A percentile compares a stretch with the other conserved stretches of the same genome.
These are phyloP conservation scores for Fusarium gaditjirri DNA, from an alignment of 2,329 filamentous ascomycete species.

Conservation along the genomic window DNA sequence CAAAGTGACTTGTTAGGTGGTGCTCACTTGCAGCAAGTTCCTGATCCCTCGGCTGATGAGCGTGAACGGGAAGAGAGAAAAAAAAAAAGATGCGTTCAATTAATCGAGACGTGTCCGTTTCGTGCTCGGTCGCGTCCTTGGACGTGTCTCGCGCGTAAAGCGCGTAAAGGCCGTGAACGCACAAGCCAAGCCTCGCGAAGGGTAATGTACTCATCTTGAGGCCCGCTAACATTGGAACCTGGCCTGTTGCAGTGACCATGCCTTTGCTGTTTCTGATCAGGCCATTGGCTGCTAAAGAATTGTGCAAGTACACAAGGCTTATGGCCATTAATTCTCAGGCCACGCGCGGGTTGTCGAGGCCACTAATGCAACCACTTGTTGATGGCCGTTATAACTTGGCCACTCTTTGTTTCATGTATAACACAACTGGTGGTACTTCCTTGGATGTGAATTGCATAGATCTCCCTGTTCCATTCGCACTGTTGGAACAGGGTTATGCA, in stretches of 20 bases:
- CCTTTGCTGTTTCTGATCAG: constrained; percentile 11
- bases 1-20: constrained; percentile 37
- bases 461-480: neutral
- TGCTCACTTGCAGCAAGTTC: constrained; percentile 35
- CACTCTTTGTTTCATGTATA: constrained; percentile 12
- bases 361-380: constrained; percentile 41
- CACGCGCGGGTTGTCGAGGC: constrained; percentile 20
- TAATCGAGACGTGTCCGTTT: constrained; percentile 57
- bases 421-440: neutral
- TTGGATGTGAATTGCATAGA: neutral
- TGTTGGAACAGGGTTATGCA: neutral
- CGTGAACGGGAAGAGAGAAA: constrained; percentile 17
- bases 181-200: constrained; percentile 22
- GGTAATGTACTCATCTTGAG: neutral
- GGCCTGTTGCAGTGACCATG: constrained; percentile 14
- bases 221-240: constrained; percentile 5
- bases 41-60: constrained; percentile 22
- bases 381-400: constrained; percentile 19
- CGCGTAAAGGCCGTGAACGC: constrained; percentile 41
- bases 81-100: constrained; percentile 46
- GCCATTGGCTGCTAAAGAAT: neutral
- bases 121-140: constrained; percentile 52
- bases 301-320: constrained; percentile 12
- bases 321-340: constrained; percentile 16
- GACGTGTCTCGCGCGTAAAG: constrained; percentile 44